Evolutionary conservation across 176 grass and related monocot genomes (phyloP), one percentile per base, ranked within the genome.

Genomic region (Ensete glaucum): DNA sequence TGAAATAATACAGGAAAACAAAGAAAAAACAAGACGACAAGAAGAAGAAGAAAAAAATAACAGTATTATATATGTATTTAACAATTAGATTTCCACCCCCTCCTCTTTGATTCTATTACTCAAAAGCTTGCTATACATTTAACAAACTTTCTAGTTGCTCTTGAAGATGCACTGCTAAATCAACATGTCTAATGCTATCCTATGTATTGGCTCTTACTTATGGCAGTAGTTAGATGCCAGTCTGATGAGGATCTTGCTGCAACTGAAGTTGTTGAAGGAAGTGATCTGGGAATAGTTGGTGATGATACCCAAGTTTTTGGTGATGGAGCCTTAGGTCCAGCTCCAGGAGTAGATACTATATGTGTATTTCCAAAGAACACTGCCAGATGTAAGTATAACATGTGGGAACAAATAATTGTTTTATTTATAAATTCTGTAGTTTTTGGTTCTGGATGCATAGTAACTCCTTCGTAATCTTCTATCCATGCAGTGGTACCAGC

Each of bases 291-390:
- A 26, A 89, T 91, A 9, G 95, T 98, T 23, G 82, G 91, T 81
- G 91, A 94, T 75, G 95, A 99, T 67, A 91, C 90, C 49, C 94
- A 90, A 65, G 84, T 89, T 59, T 81, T 82, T 76, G 87, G 73
- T 79, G 90, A 94, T 74, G 74, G 13, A 67, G 87, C 84, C 60
- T 78, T 91, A 70, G 90, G 85, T 62, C 86, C 86, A 13, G 88
- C 90, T 78, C 62, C 91, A 86, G 90, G 90, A 82, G 84, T 94
- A 19, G 87, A 86, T 82, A 99, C 91, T 59, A 62, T 94, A 65
- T 91, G 78, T 9, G 82, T 99, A 53, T 99, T 99, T 71, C 95
- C 95, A 57, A 99, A 94, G 91, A 99, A 99, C 69, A 20, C 86
- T 79, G 88, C 82, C 3, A 99, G 91, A 99, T 79, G 95, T 94